These are phyloP conservation scores for Diaporthe ampelina DNA, from an alignment of 2,329 filamentous ascomycete species.

Conservation along the genomic window DNA sequence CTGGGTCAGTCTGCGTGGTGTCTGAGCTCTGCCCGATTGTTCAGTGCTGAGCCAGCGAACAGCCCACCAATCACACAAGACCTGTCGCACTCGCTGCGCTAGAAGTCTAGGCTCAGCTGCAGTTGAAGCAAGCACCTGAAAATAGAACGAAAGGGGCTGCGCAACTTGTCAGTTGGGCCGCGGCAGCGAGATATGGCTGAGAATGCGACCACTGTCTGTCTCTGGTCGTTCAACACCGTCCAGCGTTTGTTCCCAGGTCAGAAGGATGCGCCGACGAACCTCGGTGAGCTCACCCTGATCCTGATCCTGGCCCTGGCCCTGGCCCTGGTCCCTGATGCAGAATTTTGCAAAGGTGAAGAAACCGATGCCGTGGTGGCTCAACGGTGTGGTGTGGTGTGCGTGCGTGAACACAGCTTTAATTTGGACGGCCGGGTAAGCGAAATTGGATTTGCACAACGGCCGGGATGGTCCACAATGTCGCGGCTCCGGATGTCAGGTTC, in stretches of 20 bases:
- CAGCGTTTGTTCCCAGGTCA: conserved; percentile 9
- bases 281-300: conserved; percentile 33
- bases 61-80: conserved; percentile 35
- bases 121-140: conserved; percentile 33
- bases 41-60: conserved; percentile 17
- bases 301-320: conserved; percentile 7
- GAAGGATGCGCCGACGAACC: conserved; percentile 3
- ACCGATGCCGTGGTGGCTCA: not conserved
- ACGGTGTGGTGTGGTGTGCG: not conserved
- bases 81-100: conserved; percentile 8
- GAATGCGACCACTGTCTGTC: not conserved
- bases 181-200: conserved; percentile 7
- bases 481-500: conserved; percentile 37
- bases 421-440: conserved; percentile 40
- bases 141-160: conserved; percentile 38
- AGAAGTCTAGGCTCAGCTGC: conserved; percentile 36
- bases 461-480: conserved; percentile 35
- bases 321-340: conserved; percentile 29
- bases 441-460: conserved; percentile 38
- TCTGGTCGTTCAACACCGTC: not conserved
- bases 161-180: conserved; percentile 6
- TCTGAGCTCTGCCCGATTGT: conserved; percentile 11
- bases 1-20: conserved; percentile 7
- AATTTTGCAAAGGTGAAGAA: conserved; percentile 33
- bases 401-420: conserved; percentile 35